A percentile compares a stretch with the other conserved stretches of the same genome.
Evolutionary conservation across 169 alveolate species (phyloP).

Genomic region (Amoebophrya sp.): DNA sequence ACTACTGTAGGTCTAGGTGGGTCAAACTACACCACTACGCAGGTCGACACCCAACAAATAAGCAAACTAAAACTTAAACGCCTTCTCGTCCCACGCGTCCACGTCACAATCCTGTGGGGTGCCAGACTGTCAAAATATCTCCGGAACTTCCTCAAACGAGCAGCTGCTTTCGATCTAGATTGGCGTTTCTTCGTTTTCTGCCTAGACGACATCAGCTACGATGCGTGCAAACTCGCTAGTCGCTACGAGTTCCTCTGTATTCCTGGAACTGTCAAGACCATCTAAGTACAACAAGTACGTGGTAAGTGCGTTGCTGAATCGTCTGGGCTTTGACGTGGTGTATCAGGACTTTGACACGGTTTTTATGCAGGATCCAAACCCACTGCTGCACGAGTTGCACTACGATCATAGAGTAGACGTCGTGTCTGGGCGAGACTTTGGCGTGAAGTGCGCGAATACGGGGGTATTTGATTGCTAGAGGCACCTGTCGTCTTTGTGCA

Average conservation of each 20-base stretch:
- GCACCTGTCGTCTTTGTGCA: too few species aligned
- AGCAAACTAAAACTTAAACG: too few species aligned
- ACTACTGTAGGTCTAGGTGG: too few species aligned
- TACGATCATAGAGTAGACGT: not conserved
- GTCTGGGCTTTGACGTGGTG: constrained; percentile 15
- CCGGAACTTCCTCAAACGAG: not conserved
- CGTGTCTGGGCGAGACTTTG: constrained; percentile 29
- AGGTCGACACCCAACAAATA: too few species aligned
- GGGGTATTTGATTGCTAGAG: too few species aligned
- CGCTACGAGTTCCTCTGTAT: not conserved
- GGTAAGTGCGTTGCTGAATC: not conserved
- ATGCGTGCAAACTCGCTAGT: not conserved
- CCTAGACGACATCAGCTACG: not conserved
- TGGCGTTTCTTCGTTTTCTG: not conserved
- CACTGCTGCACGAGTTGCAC: not conserved
- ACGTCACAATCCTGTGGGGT: constrained; percentile 11
- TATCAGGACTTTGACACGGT: constrained; percentile 8
- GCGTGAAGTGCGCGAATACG: constrained; percentile 22
- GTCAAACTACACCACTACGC: too few species aligned
- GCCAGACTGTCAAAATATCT: not conserved
- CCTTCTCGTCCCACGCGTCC: not conserved
- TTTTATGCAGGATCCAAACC: not conserved
- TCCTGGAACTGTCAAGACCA: not conserved
- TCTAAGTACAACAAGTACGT: constrained; percentile 23
- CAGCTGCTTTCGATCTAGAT: not conserved